Evolutionary conservation across 495 filamentous ascomycete species (phyloP).

Genomic region (Schizothecium vesticola): DNA sequence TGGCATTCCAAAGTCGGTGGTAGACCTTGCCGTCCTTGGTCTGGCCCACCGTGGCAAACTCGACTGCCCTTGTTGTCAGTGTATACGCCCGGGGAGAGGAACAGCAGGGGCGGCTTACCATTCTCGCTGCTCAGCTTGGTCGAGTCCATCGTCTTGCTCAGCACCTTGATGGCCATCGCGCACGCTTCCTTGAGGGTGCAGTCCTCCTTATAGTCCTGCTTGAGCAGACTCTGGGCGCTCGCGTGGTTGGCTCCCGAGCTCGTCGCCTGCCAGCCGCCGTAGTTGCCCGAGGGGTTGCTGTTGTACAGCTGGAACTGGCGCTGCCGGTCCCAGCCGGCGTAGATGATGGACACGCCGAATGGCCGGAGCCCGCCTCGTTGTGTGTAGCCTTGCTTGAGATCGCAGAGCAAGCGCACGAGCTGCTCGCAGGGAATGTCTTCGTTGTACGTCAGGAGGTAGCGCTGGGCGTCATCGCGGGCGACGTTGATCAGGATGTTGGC

Average conservation of each 20-base stretch:
- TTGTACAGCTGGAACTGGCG: slow-evolving; percentile 98
- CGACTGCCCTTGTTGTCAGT: slow-evolving; percentile 54
- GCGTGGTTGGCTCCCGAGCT: slow-evolving; percentile 98
- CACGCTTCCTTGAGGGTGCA: slow-evolving; percentile 94
- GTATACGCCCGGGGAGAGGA: not conserved
- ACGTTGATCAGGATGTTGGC: slow-evolving; percentile 99
- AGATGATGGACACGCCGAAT: slow-evolving; percentile 99
- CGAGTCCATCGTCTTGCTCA: slow-evolving; percentile 99
- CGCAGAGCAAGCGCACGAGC: slow-evolving; percentile 92
- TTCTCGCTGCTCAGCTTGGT: slow-evolving; percentile 98
- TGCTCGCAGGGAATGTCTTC: slow-evolving; percentile 99
- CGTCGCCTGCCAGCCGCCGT: slow-evolving; percentile 98
- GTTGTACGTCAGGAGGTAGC: slow-evolving; percentile 97
- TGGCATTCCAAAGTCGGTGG: slow-evolving; percentile 94
- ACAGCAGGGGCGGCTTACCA: slow-evolving; percentile 52
- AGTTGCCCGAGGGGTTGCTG: slow-evolving; percentile 99
- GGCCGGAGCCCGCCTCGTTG: slow-evolving; percentile 96
- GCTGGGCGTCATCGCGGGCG: slow-evolving; percentile 91
- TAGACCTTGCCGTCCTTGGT: slow-evolving; percentile 93
- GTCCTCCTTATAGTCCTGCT: slow-evolving; percentile 99
- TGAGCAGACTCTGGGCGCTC: slow-evolving; percentile 92
- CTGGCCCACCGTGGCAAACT: slow-evolving; percentile 97
- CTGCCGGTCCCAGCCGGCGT: slow-evolving; percentile 92
- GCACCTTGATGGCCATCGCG: slow-evolving; percentile 94
- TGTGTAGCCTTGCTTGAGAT: slow-evolving; percentile 99